Evolutionary conservation across 2,329 filamentous ascomycete genomes (phyloP).

Genomic region (Ilyonectria robusta): DNA sequence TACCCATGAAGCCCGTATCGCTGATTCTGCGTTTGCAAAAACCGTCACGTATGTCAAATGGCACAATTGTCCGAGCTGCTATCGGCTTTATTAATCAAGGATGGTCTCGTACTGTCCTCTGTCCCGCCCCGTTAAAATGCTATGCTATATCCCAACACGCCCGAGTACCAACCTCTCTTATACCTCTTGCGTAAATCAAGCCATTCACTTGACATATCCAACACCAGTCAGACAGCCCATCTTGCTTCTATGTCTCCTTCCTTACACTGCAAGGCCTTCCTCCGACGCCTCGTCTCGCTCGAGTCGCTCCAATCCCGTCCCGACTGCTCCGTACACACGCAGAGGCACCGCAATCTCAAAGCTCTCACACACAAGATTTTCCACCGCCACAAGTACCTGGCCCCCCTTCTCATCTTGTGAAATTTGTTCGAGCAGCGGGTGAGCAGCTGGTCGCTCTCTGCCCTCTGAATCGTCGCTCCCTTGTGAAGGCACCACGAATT

Average conservation of each 20-base stretch:
- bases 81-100: constrained; percentile 27
- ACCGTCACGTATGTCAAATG: background rate
- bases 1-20: constrained; percentile 17
- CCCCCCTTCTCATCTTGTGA: constrained; percentile 84
- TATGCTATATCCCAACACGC: constrained; percentile 31
- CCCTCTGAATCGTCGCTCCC: constrained; percentile 40
- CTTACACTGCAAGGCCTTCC: constrained; percentile 59
- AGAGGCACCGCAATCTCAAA: constrained; percentile 92
- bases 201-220: constrained; percentile 23
- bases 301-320: constrained; percentile 68
- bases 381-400: constrained; percentile 80
- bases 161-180: constrained; percentile 10
- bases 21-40: background rate
- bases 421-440: constrained; percentile 81
- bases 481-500: constrained; percentile 87
- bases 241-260: constrained; percentile 29
- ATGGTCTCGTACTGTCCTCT: constrained; percentile 30
- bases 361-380: constrained; percentile 86
- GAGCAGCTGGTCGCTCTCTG: constrained; percentile 43
- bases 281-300: constrained; percentile 69
- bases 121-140: constrained; percentile 32
- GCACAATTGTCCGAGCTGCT: constrained; percentile 21
- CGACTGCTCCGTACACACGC: constrained; percentile 80
- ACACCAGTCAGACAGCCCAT: background rate
- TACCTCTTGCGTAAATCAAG: constrained; percentile 27